A percentile compares a stretch with the other conserved stretches of the same genome.
Conservation (phyloP, 768 basidiomycete genomes). For the Pleurotus citrinopileatus region DNA sequence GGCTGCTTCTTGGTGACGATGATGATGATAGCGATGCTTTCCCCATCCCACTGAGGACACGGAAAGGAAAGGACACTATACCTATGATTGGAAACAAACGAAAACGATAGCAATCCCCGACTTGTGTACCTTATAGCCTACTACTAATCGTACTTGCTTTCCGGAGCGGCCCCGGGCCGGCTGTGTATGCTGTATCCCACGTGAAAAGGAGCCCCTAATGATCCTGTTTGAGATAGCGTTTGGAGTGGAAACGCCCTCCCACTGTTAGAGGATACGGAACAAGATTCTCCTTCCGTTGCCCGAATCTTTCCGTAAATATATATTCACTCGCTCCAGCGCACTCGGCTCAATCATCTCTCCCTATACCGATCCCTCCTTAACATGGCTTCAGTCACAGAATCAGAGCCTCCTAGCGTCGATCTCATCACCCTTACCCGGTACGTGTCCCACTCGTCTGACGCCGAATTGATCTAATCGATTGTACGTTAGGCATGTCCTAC, state of each 20-base stretch:
- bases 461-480: conserved; percentile 9
- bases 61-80: conserved; percentile 56
- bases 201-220: conserved; percentile 10
- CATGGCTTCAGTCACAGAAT: conserved; percentile 38
- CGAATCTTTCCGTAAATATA: conserved; percentile 8
- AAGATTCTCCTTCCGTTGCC: conserved; percentile 10
- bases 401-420: conserved; percentile 78
- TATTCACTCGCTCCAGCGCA: background rate
- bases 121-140: background rate
- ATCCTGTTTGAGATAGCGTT: conserved; percentile 9
- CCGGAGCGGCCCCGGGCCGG: background rate
- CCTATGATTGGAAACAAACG: conserved; percentile 55
- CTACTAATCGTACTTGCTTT: background rate
- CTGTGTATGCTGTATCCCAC: conserved; percentile 6
- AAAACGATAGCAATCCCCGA: conserved; percentile 46
- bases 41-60: conserved; percentile 66
- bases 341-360: background rate
- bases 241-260: conserved; percentile 3
- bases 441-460: conserved; percentile 16
- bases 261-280: conserved; percentile 4
- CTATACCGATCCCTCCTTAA: conserved; percentile 7
- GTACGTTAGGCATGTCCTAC: conserved; percentile 73
- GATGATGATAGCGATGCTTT: conserved; percentile 76
- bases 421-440: conserved; percentile 92
- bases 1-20: conserved; percentile 36